Evolutionary conservation across 805 yeast species (phyloP).

Genomic region (Ascoidea tarda): DNA sequence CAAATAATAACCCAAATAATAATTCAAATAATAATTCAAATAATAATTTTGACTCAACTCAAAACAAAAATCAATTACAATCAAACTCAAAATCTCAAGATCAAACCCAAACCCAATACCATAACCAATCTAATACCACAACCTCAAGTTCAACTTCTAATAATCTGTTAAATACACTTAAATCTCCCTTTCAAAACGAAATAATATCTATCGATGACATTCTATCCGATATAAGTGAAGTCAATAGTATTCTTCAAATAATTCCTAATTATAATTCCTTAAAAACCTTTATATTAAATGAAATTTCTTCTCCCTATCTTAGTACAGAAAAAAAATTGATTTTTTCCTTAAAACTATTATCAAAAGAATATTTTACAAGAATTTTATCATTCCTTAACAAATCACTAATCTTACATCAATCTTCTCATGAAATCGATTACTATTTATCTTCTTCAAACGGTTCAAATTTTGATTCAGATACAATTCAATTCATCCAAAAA

Average conservation of each 20-base stretch:
- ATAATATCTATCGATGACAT: background rate
- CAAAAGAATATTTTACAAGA: background rate
- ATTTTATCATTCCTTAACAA: background rate
- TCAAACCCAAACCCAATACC: no score
- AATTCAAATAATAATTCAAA: background rate
- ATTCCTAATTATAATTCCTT: background rate
- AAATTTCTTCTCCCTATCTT: background rate
- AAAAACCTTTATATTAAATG: background rate
- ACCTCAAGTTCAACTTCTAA: no score
- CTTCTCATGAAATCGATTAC: background rate
- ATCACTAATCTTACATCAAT: background rate
- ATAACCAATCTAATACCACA: no score
- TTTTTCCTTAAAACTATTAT: no score
- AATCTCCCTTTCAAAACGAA: background rate
- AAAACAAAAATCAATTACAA: no score
- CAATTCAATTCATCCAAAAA: constrained; percentile 1
- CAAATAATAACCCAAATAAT: no score
- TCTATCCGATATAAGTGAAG: background rate
- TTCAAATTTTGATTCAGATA: background rate
- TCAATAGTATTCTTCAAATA: no score
- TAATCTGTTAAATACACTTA: no score
- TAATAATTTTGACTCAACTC: background rate
- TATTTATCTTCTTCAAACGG: background rate
- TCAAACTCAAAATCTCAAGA: no score
- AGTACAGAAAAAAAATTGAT: background rate